Evolutionary conservation across 495 filamentous ascomycete genomes (phyloP), one percentile per base, ranked within the genome.

Genomic region (Staphylotrichum longicolle): DNA sequence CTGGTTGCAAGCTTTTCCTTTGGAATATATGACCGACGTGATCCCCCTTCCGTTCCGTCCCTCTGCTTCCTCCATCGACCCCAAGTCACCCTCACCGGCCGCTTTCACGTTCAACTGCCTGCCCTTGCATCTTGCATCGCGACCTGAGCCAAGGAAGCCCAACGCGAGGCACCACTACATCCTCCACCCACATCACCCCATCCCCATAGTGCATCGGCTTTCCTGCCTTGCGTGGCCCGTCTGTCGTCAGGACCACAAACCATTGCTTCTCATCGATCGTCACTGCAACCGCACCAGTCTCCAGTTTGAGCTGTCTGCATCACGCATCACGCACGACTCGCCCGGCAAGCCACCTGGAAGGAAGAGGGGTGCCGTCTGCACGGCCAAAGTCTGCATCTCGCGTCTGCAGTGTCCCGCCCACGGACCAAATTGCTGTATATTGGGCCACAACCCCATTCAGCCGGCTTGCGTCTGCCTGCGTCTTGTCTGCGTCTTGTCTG

Each of bases 361-460:
- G n/a, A 50, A 48, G 55, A 49, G 33, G 32, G 33, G 5, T 42
- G 35, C 48, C 57, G 32, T 53, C 48, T 45, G 57, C 57, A 52
- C 35, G 12, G 27, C 34, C 57, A 53, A 46, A 37, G 30, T 49
- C 50, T 60, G 51, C 53, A 47, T 37, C 52, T 60, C 52, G 56
- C 62, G 15, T 59, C 62, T 60, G 59, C 54, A 51, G 41, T 51
- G 62, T 51, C 57, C 48, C 56, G 54, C 47, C 49, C 53, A 47
- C 50, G 42, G 41, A 39, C 41, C 62, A 65, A 59, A 48, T 60
- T 63, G 62, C 65, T 57, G 63, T 56, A 65, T 64, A 70, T 67
- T 70, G 67, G 58, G 60, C 46, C 30, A 12, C 63, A 20, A 35
- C 57, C 37, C 40, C 11, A 47, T 40, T 48, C 41, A 54, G 41